A percentile compares a stretch with the other conserved stretches of the same genome.
These are phyloP conservation scores for Symbiodinium pilosum DNA, from an alignment of 73 alveolate species.

Conservation along the genomic window DNA sequence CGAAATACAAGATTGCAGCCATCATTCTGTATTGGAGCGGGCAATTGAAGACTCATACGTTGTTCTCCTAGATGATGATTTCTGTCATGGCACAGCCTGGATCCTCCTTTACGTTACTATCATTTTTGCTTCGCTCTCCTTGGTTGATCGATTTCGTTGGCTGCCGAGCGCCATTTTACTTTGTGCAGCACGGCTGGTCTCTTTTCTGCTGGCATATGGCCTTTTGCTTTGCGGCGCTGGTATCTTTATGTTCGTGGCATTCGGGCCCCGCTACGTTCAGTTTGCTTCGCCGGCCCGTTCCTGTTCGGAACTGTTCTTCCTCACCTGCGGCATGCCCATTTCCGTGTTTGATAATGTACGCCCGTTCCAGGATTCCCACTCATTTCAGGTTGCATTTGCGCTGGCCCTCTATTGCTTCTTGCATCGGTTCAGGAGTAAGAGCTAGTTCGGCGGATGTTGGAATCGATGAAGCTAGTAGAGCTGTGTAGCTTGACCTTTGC, in stretches of 20 bases:
- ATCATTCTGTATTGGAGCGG: background rate
- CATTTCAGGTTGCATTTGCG: background rate
- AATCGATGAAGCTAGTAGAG: background rate
- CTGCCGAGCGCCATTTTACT: slow-evolving; percentile 15
- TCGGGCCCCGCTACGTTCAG: background rate
- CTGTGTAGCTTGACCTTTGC: background rate
- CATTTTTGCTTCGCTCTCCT: background rate
- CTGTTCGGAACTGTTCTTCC: slow-evolving; percentile 22
- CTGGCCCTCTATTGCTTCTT: background rate
- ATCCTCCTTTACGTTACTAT: background rate
- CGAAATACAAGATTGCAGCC: background rate
- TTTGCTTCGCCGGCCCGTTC: background rate
- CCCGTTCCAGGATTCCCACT: slow-evolving; percentile 19
- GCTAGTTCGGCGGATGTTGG: background rate
- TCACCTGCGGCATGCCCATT: slow-evolving; percentile 24
- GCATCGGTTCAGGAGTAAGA: too few species aligned
- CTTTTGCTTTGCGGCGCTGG: slow-evolving; percentile 5
- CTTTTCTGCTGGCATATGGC: slow-evolving; percentile 2
- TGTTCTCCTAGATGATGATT: background rate
- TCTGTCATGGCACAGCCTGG: slow-evolving; percentile 9
- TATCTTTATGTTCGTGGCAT: background rate
- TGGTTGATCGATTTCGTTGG: slow-evolving; percentile 7
- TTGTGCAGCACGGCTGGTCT: background rate
- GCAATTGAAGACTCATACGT: background rate
- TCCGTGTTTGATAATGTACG: background rate